A percentile compares a stretch with the other conserved stretches of the same genome.
Evolutionary conservation across 768 basidiomycete genomes (phyloP).

Genomic region (Amyloporia xantha): DNA sequence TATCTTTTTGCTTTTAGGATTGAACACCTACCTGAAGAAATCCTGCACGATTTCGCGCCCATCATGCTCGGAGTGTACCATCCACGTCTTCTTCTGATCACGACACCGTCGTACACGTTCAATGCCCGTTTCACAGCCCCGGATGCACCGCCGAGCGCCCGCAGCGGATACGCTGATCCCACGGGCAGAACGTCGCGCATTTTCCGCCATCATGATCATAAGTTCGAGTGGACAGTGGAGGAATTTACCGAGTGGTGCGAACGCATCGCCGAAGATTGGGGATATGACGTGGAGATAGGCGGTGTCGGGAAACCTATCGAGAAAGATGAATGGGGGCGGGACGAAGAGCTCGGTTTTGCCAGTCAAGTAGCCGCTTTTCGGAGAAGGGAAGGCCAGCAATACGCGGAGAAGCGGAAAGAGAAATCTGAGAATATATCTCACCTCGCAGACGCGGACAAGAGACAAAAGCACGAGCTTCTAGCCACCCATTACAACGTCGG

Average conservation of each 20-base stretch:
- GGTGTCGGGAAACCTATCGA: conserved; percentile 56
- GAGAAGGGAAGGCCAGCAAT: conserved; percentile 33
- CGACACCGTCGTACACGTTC: conserved; percentile 83
- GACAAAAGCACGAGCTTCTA: conserved; percentile 39
- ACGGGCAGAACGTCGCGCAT: conserved; percentile 65
- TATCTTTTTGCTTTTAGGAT: conserved; percentile 52
- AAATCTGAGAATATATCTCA: conserved; percentile 23
- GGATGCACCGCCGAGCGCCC: conserved; percentile 28
- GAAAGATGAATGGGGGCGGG: conserved; percentile 67
- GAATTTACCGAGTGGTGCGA: conserved; percentile 68
- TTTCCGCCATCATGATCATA: conserved; percentile 80
- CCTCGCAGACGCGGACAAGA: not conserved
- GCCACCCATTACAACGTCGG: conserved; percentile 43
- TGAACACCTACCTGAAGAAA: conserved; percentile 62
- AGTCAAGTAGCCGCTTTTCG: conserved; percentile 61
- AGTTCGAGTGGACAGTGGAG: conserved; percentile 80
- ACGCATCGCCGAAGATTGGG: conserved; percentile 54
- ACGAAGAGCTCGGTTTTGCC: conserved; percentile 57
- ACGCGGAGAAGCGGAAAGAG: conserved; percentile 19
- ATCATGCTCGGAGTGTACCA: conserved; percentile 72
- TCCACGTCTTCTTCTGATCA: conserved; percentile 67
- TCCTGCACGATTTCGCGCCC: conserved; percentile 60
- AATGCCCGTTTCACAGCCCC: conserved; percentile 69
- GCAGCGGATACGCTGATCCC: conserved; percentile 60
- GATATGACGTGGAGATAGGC: conserved; percentile 55